phyloP scores from a whole-genome alignment of 371 early-diverging fungal genomes.

The Mucor irregularis region DNA sequence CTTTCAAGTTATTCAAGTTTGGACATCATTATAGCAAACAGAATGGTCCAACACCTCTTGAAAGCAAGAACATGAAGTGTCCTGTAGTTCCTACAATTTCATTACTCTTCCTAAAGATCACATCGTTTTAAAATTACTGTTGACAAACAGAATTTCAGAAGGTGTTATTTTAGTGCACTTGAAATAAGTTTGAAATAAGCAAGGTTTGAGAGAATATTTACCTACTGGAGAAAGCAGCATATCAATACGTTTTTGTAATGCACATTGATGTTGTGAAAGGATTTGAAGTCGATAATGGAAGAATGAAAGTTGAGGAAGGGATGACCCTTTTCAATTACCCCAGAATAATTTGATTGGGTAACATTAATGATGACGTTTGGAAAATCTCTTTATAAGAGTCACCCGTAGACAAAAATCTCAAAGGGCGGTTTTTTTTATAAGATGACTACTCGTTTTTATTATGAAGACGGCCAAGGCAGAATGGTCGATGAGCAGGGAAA shows the following conservation, averaged over 20 bases:
- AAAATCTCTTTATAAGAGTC: too few relatives aligned
- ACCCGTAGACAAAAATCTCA: too few relatives aligned
- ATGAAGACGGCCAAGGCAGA: conserved; percentile 18
- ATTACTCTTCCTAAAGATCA: neutral
- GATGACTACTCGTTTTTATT: conserved; percentile 22
- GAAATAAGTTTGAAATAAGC: neutral
- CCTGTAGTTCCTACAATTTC: neutral
- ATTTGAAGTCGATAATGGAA: neutral
- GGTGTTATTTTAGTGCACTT: neutral
- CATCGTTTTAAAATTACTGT: neutral
- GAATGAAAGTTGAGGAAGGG: neutral
- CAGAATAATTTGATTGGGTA: too few relatives aligned
- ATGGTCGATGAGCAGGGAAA: conserved; percentile 20
- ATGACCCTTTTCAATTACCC: neutral
- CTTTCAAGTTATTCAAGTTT: neutral
- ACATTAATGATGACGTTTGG: too few relatives aligned
- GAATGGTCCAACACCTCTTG: neutral
- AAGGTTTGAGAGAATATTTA: neutral
- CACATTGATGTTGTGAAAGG: neutral
- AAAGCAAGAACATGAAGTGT: neutral
- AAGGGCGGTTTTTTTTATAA: too few relatives aligned
- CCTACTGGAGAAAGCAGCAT: neutral
- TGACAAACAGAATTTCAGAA: neutral
- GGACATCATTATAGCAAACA: neutral
- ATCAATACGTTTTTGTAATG: neutral